Evolutionary conservation across 352 stramenopile species (phyloP).

Genomic region (Phytophthora citricola): DNA sequence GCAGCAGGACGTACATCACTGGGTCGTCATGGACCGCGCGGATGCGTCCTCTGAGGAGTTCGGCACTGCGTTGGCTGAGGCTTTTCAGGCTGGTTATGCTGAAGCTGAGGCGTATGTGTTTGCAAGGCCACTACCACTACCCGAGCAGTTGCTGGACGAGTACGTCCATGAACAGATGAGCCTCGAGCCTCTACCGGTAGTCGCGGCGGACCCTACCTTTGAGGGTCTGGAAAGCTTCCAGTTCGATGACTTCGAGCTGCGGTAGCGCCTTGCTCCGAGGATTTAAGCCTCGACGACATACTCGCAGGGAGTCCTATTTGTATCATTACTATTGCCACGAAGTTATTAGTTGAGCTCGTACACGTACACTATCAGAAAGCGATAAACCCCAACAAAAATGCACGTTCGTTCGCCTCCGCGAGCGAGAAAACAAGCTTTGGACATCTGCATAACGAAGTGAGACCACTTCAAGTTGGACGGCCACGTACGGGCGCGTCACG

Average conservation of each 20-base stretch:
- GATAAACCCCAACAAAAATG: constrained; percentile 25
- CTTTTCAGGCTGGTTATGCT: constrained; percentile 13
- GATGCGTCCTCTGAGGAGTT: constrained; percentile 38
- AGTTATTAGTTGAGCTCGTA: constrained; percentile 18
- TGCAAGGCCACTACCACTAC: constrained; percentile 11
- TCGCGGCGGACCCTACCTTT: background rate
- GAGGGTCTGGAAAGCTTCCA: constrained; percentile 13
- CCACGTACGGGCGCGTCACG: background rate
- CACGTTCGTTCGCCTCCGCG: constrained; percentile 12
- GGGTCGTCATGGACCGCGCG: constrained; percentile 35
- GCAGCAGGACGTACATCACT: constrained; percentile 39
- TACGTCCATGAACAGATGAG: constrained; percentile 21
- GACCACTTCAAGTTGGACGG: background rate
- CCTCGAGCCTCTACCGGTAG: constrained; percentile 3
- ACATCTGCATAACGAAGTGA: background rate
- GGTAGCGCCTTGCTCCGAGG: constrained; percentile 7
- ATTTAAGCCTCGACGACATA: background rate
- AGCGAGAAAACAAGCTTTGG: constrained; percentile 16
- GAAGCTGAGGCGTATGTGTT: constrained; percentile 8
- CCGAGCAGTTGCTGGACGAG: constrained; percentile 23
- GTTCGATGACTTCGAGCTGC: constrained; percentile 28
- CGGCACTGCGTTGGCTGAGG: constrained; percentile 19
- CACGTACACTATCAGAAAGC: constrained; percentile 12
- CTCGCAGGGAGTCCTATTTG: constrained; percentile 11
- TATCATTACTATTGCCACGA: constrained; percentile 22